phyloP scores from a whole-genome alignment of 2,329 filamentous ascomycete species.

The Blastomyces parvus region DNA sequence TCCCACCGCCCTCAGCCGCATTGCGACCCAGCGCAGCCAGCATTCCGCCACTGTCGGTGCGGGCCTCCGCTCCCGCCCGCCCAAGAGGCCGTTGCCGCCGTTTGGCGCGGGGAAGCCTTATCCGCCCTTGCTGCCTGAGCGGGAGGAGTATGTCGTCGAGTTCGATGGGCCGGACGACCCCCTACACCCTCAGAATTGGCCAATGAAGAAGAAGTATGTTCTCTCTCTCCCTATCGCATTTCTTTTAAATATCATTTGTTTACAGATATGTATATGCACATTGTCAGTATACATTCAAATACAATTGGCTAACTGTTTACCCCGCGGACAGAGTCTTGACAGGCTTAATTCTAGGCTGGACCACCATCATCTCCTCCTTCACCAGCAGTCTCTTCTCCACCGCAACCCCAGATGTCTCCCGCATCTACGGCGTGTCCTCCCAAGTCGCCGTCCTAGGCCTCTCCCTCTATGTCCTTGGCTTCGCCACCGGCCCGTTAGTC shows the following conservation, averaged over 20 bases:
- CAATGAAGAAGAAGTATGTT: slow-evolving; percentile 62
- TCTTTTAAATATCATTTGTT: no score
- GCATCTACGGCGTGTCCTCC: slow-evolving; percentile 47
- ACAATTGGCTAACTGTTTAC: neutral
- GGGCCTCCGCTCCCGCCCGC: slow-evolving; percentile 21
- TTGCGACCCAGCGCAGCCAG: slow-evolving; percentile 34
- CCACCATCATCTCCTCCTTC: slow-evolving; percentile 47
- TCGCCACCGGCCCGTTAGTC: slow-evolving; percentile 40
- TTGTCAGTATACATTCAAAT: neutral
- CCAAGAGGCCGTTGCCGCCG: slow-evolving; percentile 29
- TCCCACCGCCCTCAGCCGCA: slow-evolving; percentile 32
- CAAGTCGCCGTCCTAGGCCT: slow-evolving; percentile 35
- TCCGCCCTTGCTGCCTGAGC: slow-evolving; percentile 46
- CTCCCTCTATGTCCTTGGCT: slow-evolving; percentile 38
- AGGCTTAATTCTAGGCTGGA: slow-evolving; percentile 34
- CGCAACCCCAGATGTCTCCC: slow-evolving; percentile 50
- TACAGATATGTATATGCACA: neutral
- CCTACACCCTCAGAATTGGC: slow-evolving; percentile 81
- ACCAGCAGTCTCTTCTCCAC: slow-evolving; percentile 60
- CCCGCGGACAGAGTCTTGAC: slow-evolving; percentile 9
- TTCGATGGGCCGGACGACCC: slow-evolving; percentile 79
- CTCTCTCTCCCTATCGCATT: neutral
- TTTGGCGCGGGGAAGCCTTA: slow-evolving; percentile 49
- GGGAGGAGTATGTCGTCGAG: slow-evolving; percentile 54
- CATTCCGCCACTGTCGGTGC: slow-evolving; percentile 37